Evolutionary conservation across 257 asterid species (phyloP).

Genomic region (Fraxinus excelsior): DNA sequence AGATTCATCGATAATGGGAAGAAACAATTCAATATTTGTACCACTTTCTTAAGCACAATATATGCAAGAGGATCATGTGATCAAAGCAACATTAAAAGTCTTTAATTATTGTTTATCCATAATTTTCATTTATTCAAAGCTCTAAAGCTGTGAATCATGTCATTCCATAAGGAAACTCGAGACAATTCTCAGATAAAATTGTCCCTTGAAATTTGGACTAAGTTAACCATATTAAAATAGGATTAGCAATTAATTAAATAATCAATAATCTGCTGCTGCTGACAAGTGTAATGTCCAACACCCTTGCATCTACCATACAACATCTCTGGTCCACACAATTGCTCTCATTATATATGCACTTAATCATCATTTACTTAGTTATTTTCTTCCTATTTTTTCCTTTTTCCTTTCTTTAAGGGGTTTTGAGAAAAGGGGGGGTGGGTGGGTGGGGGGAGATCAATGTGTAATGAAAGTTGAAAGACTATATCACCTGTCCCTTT

Average conservation of each 20-base stretch:
- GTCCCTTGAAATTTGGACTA: background rate
- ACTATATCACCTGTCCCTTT: slow-evolving; percentile 63
- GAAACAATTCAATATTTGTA: background rate
- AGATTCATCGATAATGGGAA: background rate
- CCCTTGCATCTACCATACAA: background rate
- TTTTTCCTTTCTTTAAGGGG: background rate
- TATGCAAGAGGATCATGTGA: background rate
- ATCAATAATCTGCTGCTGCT: background rate
- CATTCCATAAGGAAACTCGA: background rate
- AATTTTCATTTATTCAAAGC: background rate
- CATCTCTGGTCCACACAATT: background rate
- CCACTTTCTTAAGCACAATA: no score
- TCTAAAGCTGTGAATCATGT: background rate
- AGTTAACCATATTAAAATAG: background rate
- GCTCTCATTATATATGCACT: background rate
- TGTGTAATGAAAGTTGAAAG: background rate
- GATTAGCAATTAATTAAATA: background rate
- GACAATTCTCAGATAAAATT: background rate
- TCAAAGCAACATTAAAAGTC: background rate
- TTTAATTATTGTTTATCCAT: background rate
- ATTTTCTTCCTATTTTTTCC: background rate
- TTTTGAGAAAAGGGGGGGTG: no score
- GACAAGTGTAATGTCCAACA: background rate
- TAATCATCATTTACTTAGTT: background rate
- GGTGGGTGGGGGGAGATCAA: no score